Evolutionary conservation across 192 early-diverging fungal species (phyloP).

Genomic region (Backusella tuberculispora): DNA sequence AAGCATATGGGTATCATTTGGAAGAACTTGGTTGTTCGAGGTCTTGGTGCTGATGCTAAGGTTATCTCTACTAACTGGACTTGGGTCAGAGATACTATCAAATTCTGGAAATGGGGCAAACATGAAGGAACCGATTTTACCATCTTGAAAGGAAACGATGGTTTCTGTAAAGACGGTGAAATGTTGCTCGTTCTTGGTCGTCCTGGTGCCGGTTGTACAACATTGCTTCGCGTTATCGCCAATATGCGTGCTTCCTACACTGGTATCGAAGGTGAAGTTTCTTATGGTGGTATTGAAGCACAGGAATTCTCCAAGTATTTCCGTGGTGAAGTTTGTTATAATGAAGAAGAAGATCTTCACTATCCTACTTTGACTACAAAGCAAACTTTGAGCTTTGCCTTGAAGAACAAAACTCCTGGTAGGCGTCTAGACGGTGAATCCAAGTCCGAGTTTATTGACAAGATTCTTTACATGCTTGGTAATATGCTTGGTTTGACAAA

Average conservation of each 20-base stretch:
- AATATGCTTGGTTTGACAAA: constrained; percentile 62
- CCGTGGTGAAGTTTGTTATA: constrained; percentile 78
- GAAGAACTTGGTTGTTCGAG: constrained; percentile 51
- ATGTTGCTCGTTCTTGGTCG: constrained; percentile 72
- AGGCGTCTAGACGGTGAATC: constrained; percentile 46
- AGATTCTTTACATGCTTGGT: constrained; percentile 56
- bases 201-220: constrained; percentile 71
- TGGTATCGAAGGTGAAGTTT: constrained; percentile 58
- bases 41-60: constrained; percentile 45
- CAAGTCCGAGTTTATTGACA: constrained; percentile 32
- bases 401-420: constrained; percentile 72
- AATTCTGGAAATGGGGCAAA: constrained; percentile 34
- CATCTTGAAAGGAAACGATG: constrained; percentile 65
- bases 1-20: constrained; percentile 50
- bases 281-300: constrained; percentile 70
- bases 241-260: constrained; percentile 53
- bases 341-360: constrained; percentile 64
- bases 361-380: constrained; percentile 78
- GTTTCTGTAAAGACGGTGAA: constrained; percentile 77
- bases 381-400: constrained; percentile 75
- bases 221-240: constrained; percentile 64
- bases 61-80: constrained; percentile 40
- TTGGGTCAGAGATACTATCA: constrained; percentile 23
- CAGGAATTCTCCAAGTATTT: constrained; percentile 62
- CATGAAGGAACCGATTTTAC: constrained; percentile 33